Evolutionary conservation across 352 stramenopile species (phyloP).

Genomic region (Phytopythium litorale): DNA sequence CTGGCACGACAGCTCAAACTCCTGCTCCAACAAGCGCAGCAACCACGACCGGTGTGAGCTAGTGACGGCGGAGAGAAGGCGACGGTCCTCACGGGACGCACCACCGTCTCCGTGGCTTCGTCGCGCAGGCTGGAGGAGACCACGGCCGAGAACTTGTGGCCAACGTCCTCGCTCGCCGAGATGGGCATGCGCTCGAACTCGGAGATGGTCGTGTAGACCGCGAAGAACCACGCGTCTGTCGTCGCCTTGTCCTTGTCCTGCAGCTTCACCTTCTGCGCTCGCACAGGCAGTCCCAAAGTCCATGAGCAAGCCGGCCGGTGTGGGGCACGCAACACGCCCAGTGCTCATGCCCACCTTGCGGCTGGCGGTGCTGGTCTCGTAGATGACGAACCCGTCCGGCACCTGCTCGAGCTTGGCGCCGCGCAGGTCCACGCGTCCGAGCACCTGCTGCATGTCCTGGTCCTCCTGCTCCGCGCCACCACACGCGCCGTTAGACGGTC

Average conservation of each 20-base stretch:
- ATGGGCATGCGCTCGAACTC: constrained; percentile 51
- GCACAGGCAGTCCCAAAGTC: not conserved
- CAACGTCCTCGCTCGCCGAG: constrained; percentile 29
- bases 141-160: constrained; percentile 45
- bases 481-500: not conserved
- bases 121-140: constrained; percentile 52
- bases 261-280: constrained; percentile 59
- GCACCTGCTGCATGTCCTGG: constrained; percentile 60
- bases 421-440: constrained; percentile 57
- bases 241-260: constrained; percentile 76
- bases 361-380: constrained; percentile 32
- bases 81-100: constrained; percentile 16
- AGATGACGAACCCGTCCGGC: constrained; percentile 68
- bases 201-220: constrained; percentile 70
- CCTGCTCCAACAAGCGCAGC: constrained; percentile 13
- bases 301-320: not conserved
- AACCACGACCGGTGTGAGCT: not conserved
- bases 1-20: constrained; percentile 75
- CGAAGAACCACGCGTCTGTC: constrained; percentile 77
- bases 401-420: constrained; percentile 69
- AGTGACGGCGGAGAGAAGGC: not conserved
- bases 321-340: not conserved
- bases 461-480: constrained; percentile 29
- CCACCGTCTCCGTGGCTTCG: constrained; percentile 52
- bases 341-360: constrained; percentile 32